Evolutionary conservation across 176 grass and related monocot genomes (phyloP).

Genomic region (Urochloa ruziziensis): DNA sequence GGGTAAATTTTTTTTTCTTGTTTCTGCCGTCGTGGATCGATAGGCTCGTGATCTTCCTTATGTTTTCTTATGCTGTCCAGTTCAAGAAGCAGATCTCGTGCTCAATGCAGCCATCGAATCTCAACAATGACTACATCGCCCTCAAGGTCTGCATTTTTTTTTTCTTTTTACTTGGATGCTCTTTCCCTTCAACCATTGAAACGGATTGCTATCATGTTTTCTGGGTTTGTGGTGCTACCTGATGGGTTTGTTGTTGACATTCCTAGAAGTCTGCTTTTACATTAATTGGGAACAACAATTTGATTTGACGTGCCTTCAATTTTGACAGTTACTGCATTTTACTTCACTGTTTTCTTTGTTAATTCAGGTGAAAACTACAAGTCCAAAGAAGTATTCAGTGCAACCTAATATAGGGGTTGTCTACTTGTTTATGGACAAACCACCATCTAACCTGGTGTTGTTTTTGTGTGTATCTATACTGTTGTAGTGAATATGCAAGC

Average conservation of each 20-base stretch:
- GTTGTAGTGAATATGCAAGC: slow-evolving; percentile 76
- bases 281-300: no score
- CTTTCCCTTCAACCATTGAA: slow-evolving; percentile 5
- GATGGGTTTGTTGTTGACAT: no score
- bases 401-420: slow-evolving; percentile 67
- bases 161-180: not conserved
- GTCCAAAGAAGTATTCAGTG: no score
- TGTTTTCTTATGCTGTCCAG: slow-evolving; percentile 53
- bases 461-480: not conserved
- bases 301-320: not conserved
- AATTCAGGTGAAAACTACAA: no score
- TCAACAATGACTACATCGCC: slow-evolving; percentile 58
- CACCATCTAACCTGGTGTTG: not conserved
- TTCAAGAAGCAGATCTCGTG: slow-evolving; percentile 82
- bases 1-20: not conserved
- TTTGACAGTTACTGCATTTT: not conserved
- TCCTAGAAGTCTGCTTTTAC: no score
- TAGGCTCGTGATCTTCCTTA: slow-evolving; percentile 17
- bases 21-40: slow-evolving; percentile 14
- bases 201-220: not conserved
- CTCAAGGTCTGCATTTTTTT: slow-evolving; percentile 51
- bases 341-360: not conserved
- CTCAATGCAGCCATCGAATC: slow-evolving; percentile 76
- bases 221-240: not conserved
- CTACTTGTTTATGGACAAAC: not conserved